Evolutionary conservation across 2,329 filamentous ascomycete species (phyloP).

Genomic region (Helotiales sp.): DNA sequence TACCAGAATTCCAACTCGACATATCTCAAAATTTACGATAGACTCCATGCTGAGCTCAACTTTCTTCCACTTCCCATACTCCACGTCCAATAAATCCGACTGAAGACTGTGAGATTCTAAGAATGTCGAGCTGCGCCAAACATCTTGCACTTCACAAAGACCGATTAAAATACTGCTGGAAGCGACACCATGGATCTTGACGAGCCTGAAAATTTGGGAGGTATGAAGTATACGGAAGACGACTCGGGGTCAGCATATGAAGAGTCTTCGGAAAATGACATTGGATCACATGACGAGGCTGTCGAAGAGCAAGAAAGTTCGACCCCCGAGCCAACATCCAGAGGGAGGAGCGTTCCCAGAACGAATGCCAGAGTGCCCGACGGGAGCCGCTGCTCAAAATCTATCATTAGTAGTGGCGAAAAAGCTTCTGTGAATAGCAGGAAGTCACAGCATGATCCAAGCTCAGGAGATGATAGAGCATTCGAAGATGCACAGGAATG

Average conservation of each 20-base stretch:
- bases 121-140: constrained; percentile 19
- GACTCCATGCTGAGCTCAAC: neutral
- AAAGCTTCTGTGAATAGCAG: neutral
- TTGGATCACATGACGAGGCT: constrained; percentile 13
- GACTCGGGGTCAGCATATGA: constrained; percentile 33
- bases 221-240: constrained; percentile 15
- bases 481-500: constrained; percentile 24
- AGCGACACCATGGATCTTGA: constrained; percentile 21
- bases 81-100: too few species aligned
- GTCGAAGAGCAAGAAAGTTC: constrained; percentile 1
- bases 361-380: neutral
- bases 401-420: neutral
- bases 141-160: constrained; percentile 9
- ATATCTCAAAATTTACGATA: neutral
- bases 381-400: neutral
- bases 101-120: too few species aligned
- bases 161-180: constrained; percentile 18
- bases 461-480: constrained; percentile 14
- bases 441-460: neutral
- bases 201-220: constrained; percentile 10
- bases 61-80: too few species aligned
- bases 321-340: constrained; percentile 3
- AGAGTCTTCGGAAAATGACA: constrained; percentile 19
- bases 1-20: neutral
- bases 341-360: neutral